These are phyloP conservation scores for Gleditsia sinensis DNA, from an alignment of 306 rosid species.

Conservation along the genomic window DNA sequence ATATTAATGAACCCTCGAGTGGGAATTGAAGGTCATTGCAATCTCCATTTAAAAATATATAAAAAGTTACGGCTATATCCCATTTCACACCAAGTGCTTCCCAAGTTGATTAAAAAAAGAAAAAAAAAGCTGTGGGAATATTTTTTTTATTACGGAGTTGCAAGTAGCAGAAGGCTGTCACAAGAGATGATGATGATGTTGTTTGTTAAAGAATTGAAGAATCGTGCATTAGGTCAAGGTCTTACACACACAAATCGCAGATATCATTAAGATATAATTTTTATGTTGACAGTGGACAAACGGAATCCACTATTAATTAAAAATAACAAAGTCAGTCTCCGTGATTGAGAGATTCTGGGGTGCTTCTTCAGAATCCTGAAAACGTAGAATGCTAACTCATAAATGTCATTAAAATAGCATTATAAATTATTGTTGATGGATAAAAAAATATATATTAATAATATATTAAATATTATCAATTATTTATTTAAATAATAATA, in stretches of 20 bases:
- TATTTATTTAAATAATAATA: no score
- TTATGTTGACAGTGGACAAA: conserved; percentile 33
- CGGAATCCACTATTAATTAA: not conserved
- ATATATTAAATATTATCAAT: no score
- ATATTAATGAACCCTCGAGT: not conserved
- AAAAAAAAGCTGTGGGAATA: conserved; percentile 17
- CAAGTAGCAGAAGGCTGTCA: conserved; percentile 39
- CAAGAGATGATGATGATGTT: not conserved
- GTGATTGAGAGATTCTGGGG: conserved; percentile 22
- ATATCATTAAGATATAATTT: not conserved
- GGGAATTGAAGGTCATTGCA: not conserved
- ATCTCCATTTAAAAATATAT: not conserved
- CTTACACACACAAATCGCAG: not conserved
- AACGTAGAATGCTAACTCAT: not conserved
- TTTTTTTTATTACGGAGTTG: conserved; percentile 17
- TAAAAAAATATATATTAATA: no score
- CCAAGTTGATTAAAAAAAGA: not conserved
- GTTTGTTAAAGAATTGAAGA: conserved; percentile 21
- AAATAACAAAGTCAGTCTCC: conserved; percentile 29
- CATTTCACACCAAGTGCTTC: not conserved
- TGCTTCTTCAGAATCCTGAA: conserved; percentile 24
- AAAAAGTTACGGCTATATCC: not conserved
- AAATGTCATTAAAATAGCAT: not conserved
- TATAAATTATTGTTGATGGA: no score
- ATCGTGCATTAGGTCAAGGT: conserved; percentile 36